Conservation (phyloP, 257 asterid species). For the Nicotiana undulata region DNA sequence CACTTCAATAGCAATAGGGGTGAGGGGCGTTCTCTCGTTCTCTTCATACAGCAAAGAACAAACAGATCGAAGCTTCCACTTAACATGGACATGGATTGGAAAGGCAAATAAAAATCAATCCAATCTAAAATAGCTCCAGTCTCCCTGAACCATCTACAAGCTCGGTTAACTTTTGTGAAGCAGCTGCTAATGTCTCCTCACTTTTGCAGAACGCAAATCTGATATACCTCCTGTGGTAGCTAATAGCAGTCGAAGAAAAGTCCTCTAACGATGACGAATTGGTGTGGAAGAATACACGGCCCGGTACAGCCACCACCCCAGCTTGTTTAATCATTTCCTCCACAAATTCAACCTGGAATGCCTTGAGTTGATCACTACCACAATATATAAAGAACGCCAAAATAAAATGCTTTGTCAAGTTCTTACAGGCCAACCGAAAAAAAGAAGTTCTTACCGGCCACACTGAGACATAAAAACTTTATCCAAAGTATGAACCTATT, state of each 20-base stretch:
- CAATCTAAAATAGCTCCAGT: constrained; percentile 38
- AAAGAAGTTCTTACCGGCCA: neutral
- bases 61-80: neutral
- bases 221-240: constrained; percentile 34
- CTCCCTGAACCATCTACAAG: constrained; percentile 37
- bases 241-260: constrained; percentile 8
- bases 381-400: neutral
- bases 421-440: neutral
- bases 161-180: constrained; percentile 39
- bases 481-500: neutral
- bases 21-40: neutral
- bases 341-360: constrained; percentile 57
- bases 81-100: neutral
- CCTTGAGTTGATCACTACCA: neutral
- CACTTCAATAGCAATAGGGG: neutral
- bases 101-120: neutral
- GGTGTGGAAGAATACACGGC: constrained; percentile 65
- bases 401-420: neutral
- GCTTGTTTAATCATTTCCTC: constrained; percentile 71
- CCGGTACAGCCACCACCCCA: constrained; percentile 92
- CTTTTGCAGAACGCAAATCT: constrained; percentile 90
- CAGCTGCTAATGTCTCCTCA: constrained; percentile 53
- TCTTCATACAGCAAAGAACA: neutral
- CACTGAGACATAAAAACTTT: neutral
- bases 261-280: constrained; percentile 4